These are phyloP conservation scores for Scutellaria barbata DNA, from an alignment of 257 asterid genomes.

Conservation along the genomic window DNA sequence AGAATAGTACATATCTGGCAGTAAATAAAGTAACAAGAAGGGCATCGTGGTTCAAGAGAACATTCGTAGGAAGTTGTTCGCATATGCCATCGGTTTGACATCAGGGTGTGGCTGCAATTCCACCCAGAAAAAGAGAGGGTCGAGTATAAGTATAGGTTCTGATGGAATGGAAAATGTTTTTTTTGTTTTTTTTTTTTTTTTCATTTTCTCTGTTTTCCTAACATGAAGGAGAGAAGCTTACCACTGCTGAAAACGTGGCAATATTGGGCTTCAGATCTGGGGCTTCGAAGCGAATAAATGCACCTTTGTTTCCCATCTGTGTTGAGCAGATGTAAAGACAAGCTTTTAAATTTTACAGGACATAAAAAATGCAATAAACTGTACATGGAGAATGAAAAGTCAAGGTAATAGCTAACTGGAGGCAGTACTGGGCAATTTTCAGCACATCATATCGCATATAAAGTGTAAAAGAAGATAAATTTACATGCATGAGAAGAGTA, in stretches of 20 bases:
- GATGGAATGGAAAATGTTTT: background rate
- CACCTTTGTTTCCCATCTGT: constrained; percentile 99
- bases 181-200: background rate
- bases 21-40: constrained; percentile 23
- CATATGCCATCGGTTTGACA: constrained; percentile 97
- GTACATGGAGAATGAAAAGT: constrained; percentile 2
- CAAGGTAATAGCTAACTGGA: background rate
- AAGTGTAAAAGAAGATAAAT: background rate
- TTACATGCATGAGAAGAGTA: background rate
- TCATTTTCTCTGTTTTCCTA: background rate
- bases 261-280: constrained; percentile 88
- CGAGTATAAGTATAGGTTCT: too few species aligned
- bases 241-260: constrained; percentile 94
- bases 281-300: constrained; percentile 93
- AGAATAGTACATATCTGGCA: constrained; percentile 32
- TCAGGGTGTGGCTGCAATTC: constrained; percentile 91
- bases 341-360: background rate
- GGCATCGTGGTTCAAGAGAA: constrained; percentile 51
- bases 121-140: background rate
- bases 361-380: constrained; percentile 12
- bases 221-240: constrained; percentile 40
- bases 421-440: background rate
- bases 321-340: constrained; percentile 29
- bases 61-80: constrained; percentile 89
- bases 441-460: background rate